Conservation (phyloP, 306 rosid genomes). For the Cucurbita maxima region DNA sequence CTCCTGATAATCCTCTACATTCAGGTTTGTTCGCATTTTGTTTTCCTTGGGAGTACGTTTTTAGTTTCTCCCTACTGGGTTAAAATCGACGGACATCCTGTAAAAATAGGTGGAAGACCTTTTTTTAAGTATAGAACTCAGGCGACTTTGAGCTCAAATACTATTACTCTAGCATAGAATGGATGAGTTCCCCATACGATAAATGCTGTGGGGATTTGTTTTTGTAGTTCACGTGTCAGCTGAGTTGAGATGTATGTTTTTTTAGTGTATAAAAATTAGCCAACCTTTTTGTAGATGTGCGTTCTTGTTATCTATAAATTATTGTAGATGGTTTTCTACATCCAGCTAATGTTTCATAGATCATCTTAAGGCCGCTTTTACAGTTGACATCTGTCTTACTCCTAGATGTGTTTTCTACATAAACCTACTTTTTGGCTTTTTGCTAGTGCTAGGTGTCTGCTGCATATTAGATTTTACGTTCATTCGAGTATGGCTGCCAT, state of each 20-base stretch:
- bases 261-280: background rate
- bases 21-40: conserved; percentile 31
- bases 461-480: background rate
- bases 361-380: background rate
- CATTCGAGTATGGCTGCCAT: background rate
- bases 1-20: conserved; percentile 27
- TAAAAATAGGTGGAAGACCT: conserved; percentile 4
- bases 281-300: background rate
- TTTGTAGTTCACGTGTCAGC: background rate
- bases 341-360: background rate
- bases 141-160: background rate
- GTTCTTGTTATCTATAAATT: background rate
- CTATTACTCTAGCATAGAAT: background rate
- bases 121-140: background rate
- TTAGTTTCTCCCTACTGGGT: background rate
- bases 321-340: background rate
- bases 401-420: background rate
- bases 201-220: background rate
- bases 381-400: background rate
- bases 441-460: background rate
- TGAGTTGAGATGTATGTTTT: background rate
- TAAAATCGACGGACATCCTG: background rate
- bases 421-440: background rate
- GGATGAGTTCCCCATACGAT: background rate
- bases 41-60: conserved; percentile 10